Evolutionary conservation across 148 eudicot genomes (phyloP).

Genomic region (Heliosperma pusillum): DNA sequence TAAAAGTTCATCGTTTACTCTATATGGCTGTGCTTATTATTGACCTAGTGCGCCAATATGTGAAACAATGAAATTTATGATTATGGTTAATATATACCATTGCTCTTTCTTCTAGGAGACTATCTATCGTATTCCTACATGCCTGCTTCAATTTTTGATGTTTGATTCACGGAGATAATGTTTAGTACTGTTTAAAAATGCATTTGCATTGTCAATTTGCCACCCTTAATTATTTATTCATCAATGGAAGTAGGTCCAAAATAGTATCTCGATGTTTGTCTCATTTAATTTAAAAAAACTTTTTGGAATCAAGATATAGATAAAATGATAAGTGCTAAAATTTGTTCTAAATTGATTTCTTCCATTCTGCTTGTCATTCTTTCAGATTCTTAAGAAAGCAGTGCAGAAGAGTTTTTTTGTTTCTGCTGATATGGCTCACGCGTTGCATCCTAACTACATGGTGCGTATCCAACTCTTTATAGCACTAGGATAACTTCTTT

Average conservation of each 20-base stretch:
- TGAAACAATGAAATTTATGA: neutral
- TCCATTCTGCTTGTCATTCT: neutral
- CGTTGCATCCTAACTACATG: constrained; percentile 95
- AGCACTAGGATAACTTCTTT: neutral
- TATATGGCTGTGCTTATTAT: neutral
- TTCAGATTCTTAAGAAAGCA: constrained; percentile 70
- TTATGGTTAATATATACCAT: neutral
- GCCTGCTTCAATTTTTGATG: neutral
- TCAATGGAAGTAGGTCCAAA: neutral
- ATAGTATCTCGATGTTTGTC: neutral
- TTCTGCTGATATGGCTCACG: constrained; percentile 99
- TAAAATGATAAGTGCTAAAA: neutral
- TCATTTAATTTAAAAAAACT: too few relatives aligned
- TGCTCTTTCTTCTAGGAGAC: neutral
- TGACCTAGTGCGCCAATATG: neutral
- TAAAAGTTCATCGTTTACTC: neutral
- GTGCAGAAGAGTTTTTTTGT: constrained; percentile 86
- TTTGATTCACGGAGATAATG: neutral
- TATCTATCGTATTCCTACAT: neutral
- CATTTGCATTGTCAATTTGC: neutral
- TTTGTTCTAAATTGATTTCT: neutral
- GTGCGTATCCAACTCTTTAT: constrained; percentile 31
- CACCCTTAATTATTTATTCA: neutral
- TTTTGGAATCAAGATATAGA: neutral
- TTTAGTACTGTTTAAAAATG: neutral